phyloP scores from a whole-genome alignment of 805 yeast species.

The Ogataea angusta region DNA sequence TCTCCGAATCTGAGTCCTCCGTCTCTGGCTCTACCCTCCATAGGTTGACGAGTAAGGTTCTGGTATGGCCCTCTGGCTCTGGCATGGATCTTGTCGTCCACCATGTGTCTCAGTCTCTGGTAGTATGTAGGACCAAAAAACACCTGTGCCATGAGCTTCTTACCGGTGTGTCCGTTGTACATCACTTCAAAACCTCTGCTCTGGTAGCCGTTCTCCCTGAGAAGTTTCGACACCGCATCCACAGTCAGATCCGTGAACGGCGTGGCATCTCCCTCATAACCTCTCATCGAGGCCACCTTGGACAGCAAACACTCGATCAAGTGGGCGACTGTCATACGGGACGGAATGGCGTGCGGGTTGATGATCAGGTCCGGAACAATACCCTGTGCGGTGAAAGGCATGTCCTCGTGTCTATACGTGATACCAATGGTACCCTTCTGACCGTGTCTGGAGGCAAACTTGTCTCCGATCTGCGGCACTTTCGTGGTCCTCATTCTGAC shows the following conservation, averaged over 20 bases:
- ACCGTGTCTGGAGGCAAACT: constrained; percentile 99
- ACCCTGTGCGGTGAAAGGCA: constrained; percentile 97
- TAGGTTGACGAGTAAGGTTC: constrained; percentile 96
- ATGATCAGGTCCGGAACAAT: constrained; percentile 95
- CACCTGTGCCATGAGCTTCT: constrained; percentile 94
- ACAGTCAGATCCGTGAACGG: constrained; percentile 99
- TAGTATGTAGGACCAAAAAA: constrained; percentile 99
- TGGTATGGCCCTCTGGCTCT: constrained; percentile 99
- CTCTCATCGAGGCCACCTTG: constrained; percentile 91
- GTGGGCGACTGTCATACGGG: constrained; percentile 99
- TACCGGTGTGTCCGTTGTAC: constrained; percentile 99
- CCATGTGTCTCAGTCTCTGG: constrained; percentile 99
- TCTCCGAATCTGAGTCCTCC: constrained; percentile 99
- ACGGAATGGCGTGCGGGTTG: constrained; percentile 99
- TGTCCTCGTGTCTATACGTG: constrained; percentile 96
- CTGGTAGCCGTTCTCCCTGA: constrained; percentile 95
- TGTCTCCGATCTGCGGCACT: constrained; percentile 98
- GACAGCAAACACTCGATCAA: constrained; percentile 96
- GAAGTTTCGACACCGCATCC: constrained; percentile 87
- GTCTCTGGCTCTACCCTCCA: constrained; percentile 98
- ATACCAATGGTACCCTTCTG: constrained; percentile 99
- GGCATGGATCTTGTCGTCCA: constrained; percentile 97
- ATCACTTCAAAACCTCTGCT: constrained; percentile 98
- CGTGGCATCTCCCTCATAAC: constrained; percentile 98
- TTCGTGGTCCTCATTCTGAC: constrained; percentile 99